Evolutionary conservation across 805 yeast genomes (phyloP).

Genomic region (Candida ovalis): DNA sequence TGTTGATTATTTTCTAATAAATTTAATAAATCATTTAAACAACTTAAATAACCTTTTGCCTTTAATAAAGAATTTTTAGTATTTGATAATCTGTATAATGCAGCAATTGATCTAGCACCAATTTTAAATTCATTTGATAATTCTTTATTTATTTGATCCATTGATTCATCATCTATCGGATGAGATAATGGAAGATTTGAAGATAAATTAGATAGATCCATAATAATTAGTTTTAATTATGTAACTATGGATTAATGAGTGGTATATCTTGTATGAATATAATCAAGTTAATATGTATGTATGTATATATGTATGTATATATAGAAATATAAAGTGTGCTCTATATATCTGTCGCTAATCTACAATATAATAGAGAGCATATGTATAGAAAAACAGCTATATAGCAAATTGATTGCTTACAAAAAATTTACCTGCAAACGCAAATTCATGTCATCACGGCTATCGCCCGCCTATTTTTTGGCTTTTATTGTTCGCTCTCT

Average conservation of each 20-base stretch:
- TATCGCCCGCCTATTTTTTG: too few species aligned
- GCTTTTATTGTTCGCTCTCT: too few species aligned
- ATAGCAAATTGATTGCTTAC: too few species aligned
- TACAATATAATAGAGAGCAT: too few species aligned
- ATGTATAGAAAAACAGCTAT: too few species aligned
- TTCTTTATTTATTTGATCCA: constrained; percentile 47
- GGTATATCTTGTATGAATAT: background rate
- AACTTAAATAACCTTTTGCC: constrained; percentile 58
- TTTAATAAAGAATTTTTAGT: constrained; percentile 44
- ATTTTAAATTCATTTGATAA: constrained; percentile 60
- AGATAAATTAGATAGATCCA: constrained; percentile 65
- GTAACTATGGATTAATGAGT: background rate
- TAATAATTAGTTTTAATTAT: constrained; percentile 15
- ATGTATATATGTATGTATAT: too few species aligned
- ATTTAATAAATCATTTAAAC: constrained; percentile 48
- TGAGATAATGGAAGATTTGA: constrained; percentile 49
- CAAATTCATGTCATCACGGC: too few species aligned
- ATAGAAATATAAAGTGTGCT: too few species aligned
- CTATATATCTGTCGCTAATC: too few species aligned
- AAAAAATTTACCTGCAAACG: too few species aligned
- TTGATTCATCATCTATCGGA: constrained; percentile 44
- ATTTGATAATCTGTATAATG: constrained; percentile 59
- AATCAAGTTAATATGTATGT: too few species aligned
- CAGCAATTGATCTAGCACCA: constrained; percentile 70
- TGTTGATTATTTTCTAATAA: constrained; percentile 20